Base-by-base conservation (phyloP, 441 rosid genomes). In the Gossypium gossypioides region DNA sequence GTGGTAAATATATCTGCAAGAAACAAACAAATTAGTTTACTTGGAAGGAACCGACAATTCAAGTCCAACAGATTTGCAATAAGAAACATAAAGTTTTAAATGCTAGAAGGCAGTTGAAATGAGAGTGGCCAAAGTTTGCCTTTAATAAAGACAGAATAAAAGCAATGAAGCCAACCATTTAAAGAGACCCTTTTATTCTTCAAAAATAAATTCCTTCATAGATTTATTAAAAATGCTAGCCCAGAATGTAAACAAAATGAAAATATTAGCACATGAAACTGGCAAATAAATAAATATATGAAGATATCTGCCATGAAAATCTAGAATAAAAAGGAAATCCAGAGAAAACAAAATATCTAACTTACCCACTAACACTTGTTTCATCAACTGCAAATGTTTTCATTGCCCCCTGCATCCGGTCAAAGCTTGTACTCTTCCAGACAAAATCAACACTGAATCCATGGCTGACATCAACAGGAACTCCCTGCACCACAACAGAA, bases 311-410 rank as follows among this genome's bases (percentile, higher is more conserved):
- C 58, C 50, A 40, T n/a, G 70, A 32, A 63, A 21, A 15, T 37
- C 15, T 59, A 72, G 51, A 54, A 27, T 34, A 15, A 73, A 21
- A 6, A 50, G 40, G 12, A 68, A 21, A 48, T 15, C 22, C 55
- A 72, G 71, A 48, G 67, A 69, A 75, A 57, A 78, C 2, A 32
- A n/a, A 54, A 52, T 15, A 59, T 61, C 52, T 24, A 80, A 82
- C 98, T 71, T 80, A 96, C 99, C 99, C 99, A 78, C 98, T 96
- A 70, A 93, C 98, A 90, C 99, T 96, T 59, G 98, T 96, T 82
- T 91, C 99, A 81, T 96, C 99, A 62, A 93, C 99, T 5, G 98
- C 98, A 91, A 93, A 93, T 68, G 91, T 89, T 86, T 96, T 93
- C 98, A 96, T 93, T 65, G 99, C 99, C 54, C 96, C 97, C 78